These are phyloP conservation scores for Cystofilobasidium ferigula DNA, from an alignment of 768 basidiomycete species.

Conservation along the genomic window DNA sequence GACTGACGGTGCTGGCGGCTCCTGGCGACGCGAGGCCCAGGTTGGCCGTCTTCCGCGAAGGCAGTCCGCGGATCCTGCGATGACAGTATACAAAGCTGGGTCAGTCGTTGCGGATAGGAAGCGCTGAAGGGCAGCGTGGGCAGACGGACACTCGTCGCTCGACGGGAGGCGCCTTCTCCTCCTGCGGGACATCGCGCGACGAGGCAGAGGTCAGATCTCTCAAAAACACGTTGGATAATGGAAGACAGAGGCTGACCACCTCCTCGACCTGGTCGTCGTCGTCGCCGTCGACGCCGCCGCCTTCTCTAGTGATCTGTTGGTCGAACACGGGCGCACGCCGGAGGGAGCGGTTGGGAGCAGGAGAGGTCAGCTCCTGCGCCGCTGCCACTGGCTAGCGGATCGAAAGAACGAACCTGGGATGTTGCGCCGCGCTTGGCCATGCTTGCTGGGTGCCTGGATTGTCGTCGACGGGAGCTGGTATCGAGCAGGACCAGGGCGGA, in stretches of 20 bases:
- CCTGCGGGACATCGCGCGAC: neutral
- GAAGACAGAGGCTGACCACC: neutral
- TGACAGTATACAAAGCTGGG: neutral
- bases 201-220: too few relatives aligned
- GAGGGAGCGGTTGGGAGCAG: neutral
- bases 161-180: neutral
- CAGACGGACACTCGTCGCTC: slow-evolving; percentile 11
- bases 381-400: neutral
- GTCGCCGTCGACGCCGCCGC: neutral
- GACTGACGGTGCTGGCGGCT: neutral
- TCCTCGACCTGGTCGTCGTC: slow-evolving; percentile 12
- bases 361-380: neutral
- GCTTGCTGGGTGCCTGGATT: neutral
- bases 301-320: slow-evolving; percentile 11
- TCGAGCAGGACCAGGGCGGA: too few relatives aligned
- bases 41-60: slow-evolving; percentile 9
- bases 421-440: slow-evolving; percentile 17
- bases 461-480: too few relatives aligned
- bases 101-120: neutral
- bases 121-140: neutral
- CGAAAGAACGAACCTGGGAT: neutral
- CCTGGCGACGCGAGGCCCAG: neutral
- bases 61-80: slow-evolving; percentile 18
- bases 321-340: neutral
- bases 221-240: neutral